A percentile compares a stretch with the other conserved stretches of the same genome.
phyloP scores from a whole-genome alignment of 805 yeast species.

The Yamadazyma nakazawae region DNA sequence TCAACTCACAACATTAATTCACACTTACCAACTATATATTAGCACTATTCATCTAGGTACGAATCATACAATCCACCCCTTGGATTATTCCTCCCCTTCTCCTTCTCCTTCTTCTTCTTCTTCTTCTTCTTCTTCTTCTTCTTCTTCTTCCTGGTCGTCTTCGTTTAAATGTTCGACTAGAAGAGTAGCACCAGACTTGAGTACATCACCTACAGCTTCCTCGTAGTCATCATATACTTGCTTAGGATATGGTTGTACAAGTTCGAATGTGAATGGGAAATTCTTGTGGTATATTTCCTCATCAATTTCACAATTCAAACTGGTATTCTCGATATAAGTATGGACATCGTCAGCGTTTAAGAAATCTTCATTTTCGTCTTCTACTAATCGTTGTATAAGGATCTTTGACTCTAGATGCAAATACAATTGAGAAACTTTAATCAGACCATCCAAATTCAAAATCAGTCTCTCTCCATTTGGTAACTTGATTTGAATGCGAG shows the following conservation, averaged over 20 bases:
- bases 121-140: too few relatives aligned
- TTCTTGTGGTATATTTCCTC: constrained; percentile 21
- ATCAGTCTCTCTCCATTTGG: constrained; percentile 52
- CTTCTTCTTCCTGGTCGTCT: background rate
- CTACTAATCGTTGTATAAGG: constrained; percentile 15
- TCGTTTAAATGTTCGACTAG: constrained; percentile 28
- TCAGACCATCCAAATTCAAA: constrained; percentile 37
- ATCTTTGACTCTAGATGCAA: constrained; percentile 45
- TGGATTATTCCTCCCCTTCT: too few relatives aligned
- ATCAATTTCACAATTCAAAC: constrained; percentile 11
- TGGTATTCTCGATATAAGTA: constrained; percentile 4
- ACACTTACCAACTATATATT: too few relatives aligned
- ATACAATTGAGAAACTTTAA: constrained; percentile 47
- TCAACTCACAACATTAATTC: too few relatives aligned
- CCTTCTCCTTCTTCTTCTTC: too few relatives aligned
- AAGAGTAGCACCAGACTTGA: constrained; percentile 35
- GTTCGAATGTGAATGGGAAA: constrained; percentile 33
- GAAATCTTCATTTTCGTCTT: constrained; percentile 16
- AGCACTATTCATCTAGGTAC: too few relatives aligned
- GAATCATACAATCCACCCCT: too few relatives aligned
- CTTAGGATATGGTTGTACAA: constrained; percentile 43
- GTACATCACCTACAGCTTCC: constrained; percentile 16
- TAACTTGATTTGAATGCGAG: constrained; percentile 49
- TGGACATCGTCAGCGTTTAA: constrained; percentile 4
- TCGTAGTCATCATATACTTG: constrained; percentile 19